Conservation (phyloP, 2,329 filamentous ascomycete species). For the Aspergillus ibericus region DNA sequence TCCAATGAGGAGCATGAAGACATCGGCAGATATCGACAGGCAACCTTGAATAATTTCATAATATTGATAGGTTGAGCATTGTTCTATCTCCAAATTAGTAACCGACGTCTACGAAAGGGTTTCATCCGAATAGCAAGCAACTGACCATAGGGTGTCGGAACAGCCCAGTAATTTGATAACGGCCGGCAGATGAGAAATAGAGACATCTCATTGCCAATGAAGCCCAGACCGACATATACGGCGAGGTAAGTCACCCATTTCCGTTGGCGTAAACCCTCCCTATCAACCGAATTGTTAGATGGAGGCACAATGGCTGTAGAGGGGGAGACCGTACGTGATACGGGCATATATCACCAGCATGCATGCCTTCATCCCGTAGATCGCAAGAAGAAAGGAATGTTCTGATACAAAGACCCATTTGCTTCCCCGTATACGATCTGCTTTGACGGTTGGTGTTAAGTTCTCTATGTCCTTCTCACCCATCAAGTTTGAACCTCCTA, state of each 20-base stretch:
- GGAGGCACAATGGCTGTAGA: neutral
- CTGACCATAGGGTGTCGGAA: constrained; percentile 44
- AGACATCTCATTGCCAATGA: constrained; percentile 51
- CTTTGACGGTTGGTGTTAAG: constrained; percentile 49
- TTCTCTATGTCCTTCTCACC: constrained; percentile 45
- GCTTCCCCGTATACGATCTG: constrained; percentile 52
- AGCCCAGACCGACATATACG: constrained; percentile 48
- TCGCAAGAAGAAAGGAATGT: constrained; percentile 59
- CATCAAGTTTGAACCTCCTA: constrained; percentile 62
- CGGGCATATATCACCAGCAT: constrained; percentile 55
- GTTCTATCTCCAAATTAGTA: constrained; percentile 24
- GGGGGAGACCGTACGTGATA: constrained; percentile 43
- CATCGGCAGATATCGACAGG: constrained; percentile 48
- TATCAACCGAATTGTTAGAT: constrained; percentile 8
- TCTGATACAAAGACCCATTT: constrained; percentile 65
- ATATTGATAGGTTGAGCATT: constrained; percentile 47
- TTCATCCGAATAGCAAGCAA: neutral
- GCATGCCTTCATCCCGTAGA: constrained; percentile 56
- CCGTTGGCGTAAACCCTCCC: constrained; percentile 35
- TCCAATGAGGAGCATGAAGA: constrained; percentile 45
- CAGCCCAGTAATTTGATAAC: constrained; percentile 52
- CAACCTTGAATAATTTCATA: constrained; percentile 48
- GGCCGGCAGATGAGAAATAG: constrained; percentile 55
- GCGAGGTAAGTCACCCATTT: constrained; percentile 40
- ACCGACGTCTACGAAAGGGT: neutral